Percentiles rank a stretch among this genome's conserved stretches.
These are phyloP conservation scores for Mycosphaerelloides madeirae DNA, from an alignment of 2,329 filamentous ascomycete genomes.

Conservation along the genomic window DNA sequence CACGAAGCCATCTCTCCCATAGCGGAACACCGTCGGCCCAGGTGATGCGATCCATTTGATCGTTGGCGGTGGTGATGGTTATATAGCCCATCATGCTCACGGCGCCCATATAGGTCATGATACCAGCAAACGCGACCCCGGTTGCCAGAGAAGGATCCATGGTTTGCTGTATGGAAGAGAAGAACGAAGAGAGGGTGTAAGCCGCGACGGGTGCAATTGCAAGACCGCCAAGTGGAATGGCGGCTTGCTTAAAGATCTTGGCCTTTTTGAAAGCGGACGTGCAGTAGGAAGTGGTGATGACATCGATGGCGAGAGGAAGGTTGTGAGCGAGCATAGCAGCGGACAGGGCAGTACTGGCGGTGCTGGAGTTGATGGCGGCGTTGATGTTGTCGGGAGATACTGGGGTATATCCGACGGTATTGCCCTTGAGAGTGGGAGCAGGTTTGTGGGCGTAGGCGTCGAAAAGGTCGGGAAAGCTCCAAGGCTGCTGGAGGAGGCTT, in stretches of 20 bases:
- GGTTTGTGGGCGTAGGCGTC: slow-evolving; percentile 80
- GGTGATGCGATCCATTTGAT: slow-evolving; percentile 90
- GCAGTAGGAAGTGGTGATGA: slow-evolving; percentile 66
- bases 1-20: slow-evolving; percentile 75
- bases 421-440: slow-evolving; percentile 51
- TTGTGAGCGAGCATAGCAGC: slow-evolving; percentile 75
- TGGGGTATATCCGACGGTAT: slow-evolving; percentile 51
- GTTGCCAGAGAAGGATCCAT: slow-evolving; percentile 74
- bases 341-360: slow-evolving; percentile 70
- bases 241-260: slow-evolving; percentile 61
- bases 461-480: slow-evolving; percentile 75
- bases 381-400: slow-evolving; percentile 59
- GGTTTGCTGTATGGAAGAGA: slow-evolving; percentile 63
- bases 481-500: slow-evolving; percentile 64
- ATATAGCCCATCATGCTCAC: slow-evolving; percentile 78
- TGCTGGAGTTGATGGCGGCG: slow-evolving; percentile 64
- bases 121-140: slow-evolving; percentile 71
- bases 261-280: slow-evolving; percentile 61
- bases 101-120: slow-evolving; percentile 76
- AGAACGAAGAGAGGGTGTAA: slow-evolving; percentile 65
- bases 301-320: slow-evolving; percentile 69
- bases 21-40: slow-evolving; percentile 82
- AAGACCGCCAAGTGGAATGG: slow-evolving; percentile 55
- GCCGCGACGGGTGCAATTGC: slow-evolving; percentile 60
- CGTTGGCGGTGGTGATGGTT: slow-evolving; percentile 80